Evolutionary conservation across 805 yeast genomes (phyloP).

Genomic region (Starmera dryadoides): DNA sequence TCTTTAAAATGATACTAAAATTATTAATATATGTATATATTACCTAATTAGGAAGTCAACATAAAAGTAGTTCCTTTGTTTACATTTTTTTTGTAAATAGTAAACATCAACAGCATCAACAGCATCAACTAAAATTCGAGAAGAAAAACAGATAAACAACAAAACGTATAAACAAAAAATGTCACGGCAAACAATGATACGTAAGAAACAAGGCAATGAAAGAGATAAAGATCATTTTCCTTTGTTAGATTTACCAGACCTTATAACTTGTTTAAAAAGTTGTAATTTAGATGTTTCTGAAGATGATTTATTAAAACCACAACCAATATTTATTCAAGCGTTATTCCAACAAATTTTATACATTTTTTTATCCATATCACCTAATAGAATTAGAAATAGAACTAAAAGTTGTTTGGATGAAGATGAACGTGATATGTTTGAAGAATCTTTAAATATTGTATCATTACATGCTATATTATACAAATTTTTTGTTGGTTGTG

Average conservation of each 20-base stretch:
- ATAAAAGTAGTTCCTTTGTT: conserved; percentile 1
- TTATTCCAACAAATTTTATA: conserved; percentile 57
- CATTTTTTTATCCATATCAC: conserved; percentile 46
- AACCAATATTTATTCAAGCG: conserved; percentile 44
- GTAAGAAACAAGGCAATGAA: too few species aligned
- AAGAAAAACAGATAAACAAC: conserved; percentile 5
- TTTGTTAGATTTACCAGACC: conserved; percentile 49
- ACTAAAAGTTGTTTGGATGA: conserved; percentile 9
- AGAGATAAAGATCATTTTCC: conserved; percentile 36
- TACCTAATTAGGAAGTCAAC: conserved; percentile 7
- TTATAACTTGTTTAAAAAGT: conserved; percentile 50
- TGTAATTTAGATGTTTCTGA: conserved; percentile 57
- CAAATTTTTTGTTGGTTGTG: conserved; percentile 62
- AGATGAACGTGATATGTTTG: conserved; percentile 23
- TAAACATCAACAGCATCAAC: neutral
- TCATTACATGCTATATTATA: conserved; percentile 53
- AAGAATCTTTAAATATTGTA: conserved; percentile 40
- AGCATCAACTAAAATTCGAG: neutral
- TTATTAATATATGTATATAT: neutral
- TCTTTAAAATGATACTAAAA: too few species aligned
- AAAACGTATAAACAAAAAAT: conserved; percentile 1
- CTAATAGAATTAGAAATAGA: conserved; percentile 19
- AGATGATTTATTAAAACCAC: conserved; percentile 51
- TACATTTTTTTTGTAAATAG: neutral
- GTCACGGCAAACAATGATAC: neutral